A percentile compares a stretch with the other conserved stretches of the same genome.
phyloP scores from a whole-genome alignment of 2,329 filamentous ascomycete species.

The Chrysoporthe puriensis region DNA sequence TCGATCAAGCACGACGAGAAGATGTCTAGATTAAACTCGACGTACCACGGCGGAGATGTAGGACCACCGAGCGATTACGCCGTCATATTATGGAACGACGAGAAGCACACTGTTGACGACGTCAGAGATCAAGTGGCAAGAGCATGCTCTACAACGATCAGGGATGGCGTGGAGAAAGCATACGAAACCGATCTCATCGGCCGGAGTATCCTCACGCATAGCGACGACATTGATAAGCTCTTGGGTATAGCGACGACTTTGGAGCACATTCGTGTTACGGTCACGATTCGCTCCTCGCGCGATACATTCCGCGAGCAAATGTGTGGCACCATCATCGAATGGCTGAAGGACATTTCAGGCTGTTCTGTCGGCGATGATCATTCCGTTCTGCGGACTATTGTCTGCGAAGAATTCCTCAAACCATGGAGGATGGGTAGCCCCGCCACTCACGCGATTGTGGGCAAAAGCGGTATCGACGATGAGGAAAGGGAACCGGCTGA shows the following conservation, averaged over 20 bases:
- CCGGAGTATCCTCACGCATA: conserved; percentile 80
- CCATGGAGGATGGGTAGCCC: conserved; percentile 86
- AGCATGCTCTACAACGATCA: conserved; percentile 75
- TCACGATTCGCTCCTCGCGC: conserved; percentile 89
- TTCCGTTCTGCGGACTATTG: conserved; percentile 74
- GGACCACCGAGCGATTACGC: conserved; percentile 76
- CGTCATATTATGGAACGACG: conserved; percentile 93
- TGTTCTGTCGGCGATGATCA: conserved; percentile 83
- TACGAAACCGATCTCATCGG: conserved; percentile 90
- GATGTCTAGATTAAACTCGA: conserved; percentile 73
- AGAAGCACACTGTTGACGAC: conserved; percentile 95
- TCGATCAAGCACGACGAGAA: conserved; percentile 82
- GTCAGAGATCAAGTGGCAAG: conserved; percentile 88
- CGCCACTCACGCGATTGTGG: conserved; percentile 77
- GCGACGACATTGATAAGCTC: conserved; percentile 71
- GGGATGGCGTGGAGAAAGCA: conserved; percentile 74
- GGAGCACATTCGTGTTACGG: conserved; percentile 93
- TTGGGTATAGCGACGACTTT: conserved; percentile 81
- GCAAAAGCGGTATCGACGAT: conserved; percentile 79
- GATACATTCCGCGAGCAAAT: conserved; percentile 98
- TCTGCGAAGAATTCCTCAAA: conserved; percentile 90
- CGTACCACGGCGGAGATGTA: conserved; percentile 72
- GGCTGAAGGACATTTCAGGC: conserved; percentile 90
- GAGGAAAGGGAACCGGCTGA: conserved; percentile 65
- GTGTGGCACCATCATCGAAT: conserved; percentile 97